A percentile compares a stretch with the other conserved stretches of the same genome.
These are phyloP conservation scores for Hygrophila difformis DNA, from an alignment of 257 asterid species.

Conservation along the genomic window DNA sequence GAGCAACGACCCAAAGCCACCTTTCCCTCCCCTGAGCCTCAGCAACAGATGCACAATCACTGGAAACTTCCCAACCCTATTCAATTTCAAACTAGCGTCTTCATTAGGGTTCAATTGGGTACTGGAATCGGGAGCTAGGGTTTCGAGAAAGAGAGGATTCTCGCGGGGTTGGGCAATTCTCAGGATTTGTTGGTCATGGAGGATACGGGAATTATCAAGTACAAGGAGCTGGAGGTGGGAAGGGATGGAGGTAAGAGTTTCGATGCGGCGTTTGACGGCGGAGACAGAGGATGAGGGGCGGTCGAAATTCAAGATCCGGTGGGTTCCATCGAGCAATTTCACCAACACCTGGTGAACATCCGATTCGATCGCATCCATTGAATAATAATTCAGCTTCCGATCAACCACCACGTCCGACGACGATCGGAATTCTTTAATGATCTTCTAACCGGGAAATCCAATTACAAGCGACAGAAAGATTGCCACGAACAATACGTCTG, in stretches of 20 bases:
- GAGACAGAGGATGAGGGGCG: constrained; percentile 25
- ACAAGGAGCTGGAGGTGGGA: constrained; percentile 38
- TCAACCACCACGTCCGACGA: no score
- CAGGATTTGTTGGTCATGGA: constrained; percentile 18
- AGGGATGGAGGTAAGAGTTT: constrained; percentile 45
- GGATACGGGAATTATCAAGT: constrained; percentile 17
- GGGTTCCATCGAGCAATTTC: constrained; percentile 55
- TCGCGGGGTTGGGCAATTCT: not conserved
- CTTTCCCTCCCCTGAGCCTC: constrained; percentile 93
- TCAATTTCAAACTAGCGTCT: not conserved
- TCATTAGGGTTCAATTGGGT: constrained; percentile 2
- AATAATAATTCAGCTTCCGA: no score
- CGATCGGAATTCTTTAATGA: no score
- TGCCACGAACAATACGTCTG: no score
- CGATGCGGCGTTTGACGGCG: constrained; percentile 37
- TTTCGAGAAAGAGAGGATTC: not conserved
- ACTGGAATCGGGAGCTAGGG: constrained; percentile 8
- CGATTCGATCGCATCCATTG: constrained; percentile 20
- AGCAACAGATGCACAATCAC: constrained; percentile 36
- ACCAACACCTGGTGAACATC: constrained; percentile 34
- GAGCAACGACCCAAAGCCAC: constrained; percentile 88
- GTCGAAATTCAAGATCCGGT: constrained; percentile 41
- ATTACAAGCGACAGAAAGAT: no score
- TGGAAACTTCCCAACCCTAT: constrained; percentile 25
- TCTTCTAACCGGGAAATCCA: no score